Evolutionary conservation across 352 stramenopile genomes (phyloP), one percentile per base, ranked within the genome.

Genomic region (Globisporangium nodosum): DNA sequence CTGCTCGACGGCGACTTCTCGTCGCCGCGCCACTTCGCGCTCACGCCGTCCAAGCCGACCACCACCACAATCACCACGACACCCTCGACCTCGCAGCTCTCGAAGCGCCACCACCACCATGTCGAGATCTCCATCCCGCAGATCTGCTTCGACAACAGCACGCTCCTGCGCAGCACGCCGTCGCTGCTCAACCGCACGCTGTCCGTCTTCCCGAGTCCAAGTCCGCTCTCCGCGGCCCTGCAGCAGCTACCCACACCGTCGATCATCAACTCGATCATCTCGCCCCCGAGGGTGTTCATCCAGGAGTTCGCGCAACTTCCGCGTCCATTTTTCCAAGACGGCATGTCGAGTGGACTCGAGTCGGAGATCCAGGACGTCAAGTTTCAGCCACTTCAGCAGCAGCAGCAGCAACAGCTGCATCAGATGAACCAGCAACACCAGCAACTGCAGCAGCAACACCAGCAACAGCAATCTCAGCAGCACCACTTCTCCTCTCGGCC

Each of bases 201-300:
- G 42, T 79, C 49, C 33, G 71, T 52, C 61, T 68, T 58, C 68
- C 62, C 40, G 70, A 74, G 39, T 78, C 61, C 54, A 55, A 78
- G 54, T 61, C 76, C 56, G 53, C 69, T 51, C 52, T 74, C 45
- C 65, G 70, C 61, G 15, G 12, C 73, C 68, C 33, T 9, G 7
- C 58, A 84, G 27, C 56, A 56, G 15, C 47, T 58, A 11, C 49
- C 43, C 0, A 65, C 71, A 16, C 68, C 71, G n/a, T 87, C 76
- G 24, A 68, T 83, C 42, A 71, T 86, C 61, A 89, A 85, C 57
- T 66, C 79, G 11, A 88, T 91, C 51, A 77, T 91, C 43, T 91
- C 81, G 15, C 81, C 81, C 31, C 81, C 81, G 12, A 71, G 78
- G 6, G 77, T 89, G 21, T 89, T 91, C 63, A 84, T 87, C 53